phyloP scores from a whole-genome alignment of 176 grass and related monocot species.

The Zoysia pacifica region DNA sequence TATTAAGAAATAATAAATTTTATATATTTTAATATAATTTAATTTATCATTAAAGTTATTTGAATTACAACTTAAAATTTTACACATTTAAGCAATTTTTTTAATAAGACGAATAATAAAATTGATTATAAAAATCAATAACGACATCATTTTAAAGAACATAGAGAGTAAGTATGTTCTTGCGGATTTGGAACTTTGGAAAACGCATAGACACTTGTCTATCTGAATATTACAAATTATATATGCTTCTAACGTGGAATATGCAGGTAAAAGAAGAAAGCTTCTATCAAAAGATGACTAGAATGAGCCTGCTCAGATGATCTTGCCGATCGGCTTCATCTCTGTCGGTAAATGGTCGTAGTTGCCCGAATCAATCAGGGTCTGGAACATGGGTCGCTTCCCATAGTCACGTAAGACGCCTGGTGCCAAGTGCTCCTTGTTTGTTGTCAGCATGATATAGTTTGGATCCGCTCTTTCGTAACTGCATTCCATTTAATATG shows the following conservation, averaged over 20 bases:
- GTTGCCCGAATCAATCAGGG: constrained; percentile 74
- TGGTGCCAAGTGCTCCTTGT: constrained; percentile 80
- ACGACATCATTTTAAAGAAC: too few species aligned
- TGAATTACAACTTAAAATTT: too few species aligned
- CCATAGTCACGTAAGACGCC: constrained; percentile 52
- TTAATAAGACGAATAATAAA: too few species aligned
- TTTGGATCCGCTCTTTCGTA: constrained; percentile 89
- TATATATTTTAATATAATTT: too few species aligned
- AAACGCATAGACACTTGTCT: neutral
- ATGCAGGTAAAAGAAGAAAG: neutral
- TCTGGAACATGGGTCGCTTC: constrained; percentile 80
- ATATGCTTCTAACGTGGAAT: neutral
- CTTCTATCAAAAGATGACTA: neutral
- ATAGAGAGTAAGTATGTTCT: neutral
- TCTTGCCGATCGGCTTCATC: constrained; percentile 71
- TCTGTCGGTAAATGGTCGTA: constrained; percentile 80
- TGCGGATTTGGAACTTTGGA: neutral
- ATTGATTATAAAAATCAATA: too few species aligned
- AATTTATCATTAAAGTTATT: too few species aligned
- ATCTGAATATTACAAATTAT: neutral
- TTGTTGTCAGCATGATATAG: constrained; percentile 96
- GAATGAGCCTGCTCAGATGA: constrained; percentile 43
- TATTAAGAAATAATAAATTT: too few species aligned
- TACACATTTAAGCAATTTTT: too few species aligned
- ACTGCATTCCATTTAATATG: constrained; percentile 47